phyloP scores from a whole-genome alignment of 345 rosid genomes.

The Pistacia atlantica region DNA sequence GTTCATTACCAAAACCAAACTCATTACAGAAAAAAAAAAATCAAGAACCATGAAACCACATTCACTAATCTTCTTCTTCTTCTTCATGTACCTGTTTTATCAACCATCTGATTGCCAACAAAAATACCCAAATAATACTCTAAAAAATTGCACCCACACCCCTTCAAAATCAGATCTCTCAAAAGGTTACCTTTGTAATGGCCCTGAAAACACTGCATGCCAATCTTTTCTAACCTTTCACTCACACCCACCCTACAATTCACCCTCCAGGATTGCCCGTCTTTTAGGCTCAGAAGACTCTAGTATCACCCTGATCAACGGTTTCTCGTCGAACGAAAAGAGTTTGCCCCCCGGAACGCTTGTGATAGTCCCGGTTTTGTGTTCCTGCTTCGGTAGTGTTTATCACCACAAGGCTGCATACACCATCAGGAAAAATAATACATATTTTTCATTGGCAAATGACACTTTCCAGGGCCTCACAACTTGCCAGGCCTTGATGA shows the following conservation, averaged over 20 bases:
- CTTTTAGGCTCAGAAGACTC: slow-evolving; percentile 30
- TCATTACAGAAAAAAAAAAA: neutral
- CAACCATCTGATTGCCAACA: neutral
- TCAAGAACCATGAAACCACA: neutral
- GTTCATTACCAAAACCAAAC: neutral
- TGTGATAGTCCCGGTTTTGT: slow-evolving; percentile 33
- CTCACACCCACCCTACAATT: slow-evolving; percentile 5
- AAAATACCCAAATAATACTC: neutral
- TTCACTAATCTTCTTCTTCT: neutral
- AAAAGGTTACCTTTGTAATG: slow-evolving; percentile 30
- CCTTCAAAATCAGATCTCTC: neutral
- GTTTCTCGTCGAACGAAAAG: neutral
- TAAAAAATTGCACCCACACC: neutral
- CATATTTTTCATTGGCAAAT: slow-evolving; percentile 20
- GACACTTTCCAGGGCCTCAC: slow-evolving; percentile 31
- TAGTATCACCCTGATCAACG: slow-evolving; percentile 22
- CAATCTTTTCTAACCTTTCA: slow-evolving; percentile 30
- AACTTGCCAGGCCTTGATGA: slow-evolving; percentile 24
- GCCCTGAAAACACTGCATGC: slow-evolving; percentile 19
- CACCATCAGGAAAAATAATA: neutral
- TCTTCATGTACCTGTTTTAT: too few relatives aligned
- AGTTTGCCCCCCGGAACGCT: neutral
- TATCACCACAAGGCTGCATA: slow-evolving; percentile 21
- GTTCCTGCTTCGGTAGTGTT: slow-evolving; percentile 32
- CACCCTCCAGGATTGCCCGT: slow-evolving; percentile 21